Evolutionary conservation across 495 filamentous ascomycete species (phyloP).

Genomic region (Podospora sp.): DNA sequence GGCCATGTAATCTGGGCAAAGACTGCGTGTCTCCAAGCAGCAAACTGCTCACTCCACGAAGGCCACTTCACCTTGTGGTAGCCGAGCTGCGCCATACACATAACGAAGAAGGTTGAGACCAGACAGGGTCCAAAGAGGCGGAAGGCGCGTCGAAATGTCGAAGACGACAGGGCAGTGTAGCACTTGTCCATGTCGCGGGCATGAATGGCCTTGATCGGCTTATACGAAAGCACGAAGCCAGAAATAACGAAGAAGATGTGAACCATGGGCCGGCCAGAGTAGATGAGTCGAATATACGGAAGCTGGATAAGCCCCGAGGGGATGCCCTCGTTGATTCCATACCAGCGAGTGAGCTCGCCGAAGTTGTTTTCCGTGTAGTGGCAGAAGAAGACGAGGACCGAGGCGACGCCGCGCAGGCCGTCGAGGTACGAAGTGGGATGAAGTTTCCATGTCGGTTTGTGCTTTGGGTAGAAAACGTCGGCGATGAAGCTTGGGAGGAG

Average conservation of each 20-base stretch:
- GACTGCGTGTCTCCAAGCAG: slow-evolving; percentile 52
- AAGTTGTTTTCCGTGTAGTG: slow-evolving; percentile 52
- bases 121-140: slow-evolving; percentile 66
- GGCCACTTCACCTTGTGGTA: slow-evolving; percentile 39
- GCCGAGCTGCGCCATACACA: slow-evolving; percentile 57
- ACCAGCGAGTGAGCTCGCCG: slow-evolving; percentile 37
- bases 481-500: slow-evolving; percentile 40
- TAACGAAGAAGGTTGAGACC: slow-evolving; percentile 57
- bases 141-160: slow-evolving; percentile 64
- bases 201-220: slow-evolving; percentile 63
- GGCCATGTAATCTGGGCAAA: slow-evolving; percentile 53
- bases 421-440: slow-evolving; percentile 57
- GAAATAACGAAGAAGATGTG: slow-evolving; percentile 76
- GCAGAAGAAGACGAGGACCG: slow-evolving; percentile 55
- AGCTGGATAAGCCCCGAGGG: slow-evolving; percentile 57
- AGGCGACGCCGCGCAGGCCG: slow-evolving; percentile 59
- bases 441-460: slow-evolving; percentile 29
- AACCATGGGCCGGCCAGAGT: slow-evolving; percentile 70
- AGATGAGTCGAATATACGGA: slow-evolving; percentile 64
- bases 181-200: slow-evolving; percentile 44
- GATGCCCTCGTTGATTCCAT: slow-evolving; percentile 46
- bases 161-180: slow-evolving; percentile 53
- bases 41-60: slow-evolving; percentile 48
- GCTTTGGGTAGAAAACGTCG: slow-evolving; percentile 36
- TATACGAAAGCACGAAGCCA: slow-evolving; percentile 67